A percentile compares a stretch with the other conserved stretches of the same genome.
These are phyloP conservation scores for Elsinoe arachidis DNA, from an alignment of 2,329 filamentous ascomycete species.

Conservation along the genomic window DNA sequence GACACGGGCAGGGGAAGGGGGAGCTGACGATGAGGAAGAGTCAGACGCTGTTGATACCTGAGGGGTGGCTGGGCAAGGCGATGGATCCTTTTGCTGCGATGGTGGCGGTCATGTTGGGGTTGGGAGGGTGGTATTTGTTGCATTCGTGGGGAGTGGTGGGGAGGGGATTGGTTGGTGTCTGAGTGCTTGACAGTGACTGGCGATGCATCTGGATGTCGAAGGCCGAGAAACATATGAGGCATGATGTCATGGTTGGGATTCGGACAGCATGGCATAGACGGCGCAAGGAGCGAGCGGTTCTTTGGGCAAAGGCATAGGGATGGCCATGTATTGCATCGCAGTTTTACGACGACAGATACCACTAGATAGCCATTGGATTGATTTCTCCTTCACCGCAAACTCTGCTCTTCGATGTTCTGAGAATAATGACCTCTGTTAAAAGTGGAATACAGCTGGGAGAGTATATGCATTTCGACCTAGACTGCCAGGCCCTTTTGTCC, in stretches of 20 bases:
- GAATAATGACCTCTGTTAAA: neutral
- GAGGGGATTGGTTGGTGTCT: neutral
- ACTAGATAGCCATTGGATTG: conserved; percentile 1
- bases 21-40: neutral
- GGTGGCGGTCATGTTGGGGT: conserved; percentile 4
- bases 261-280: too few relatives aligned
- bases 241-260: neutral
- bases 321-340: neutral
- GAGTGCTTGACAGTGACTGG: neutral
- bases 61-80: neutral
- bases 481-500: neutral
- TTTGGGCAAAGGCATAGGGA: neutral
- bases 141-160: neutral
- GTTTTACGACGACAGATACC: conserved; percentile 9
- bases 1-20: neutral
- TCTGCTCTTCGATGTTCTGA: neutral
- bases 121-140: conserved; percentile 6
- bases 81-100: conserved; percentile 10
- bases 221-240: neutral
- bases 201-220: neutral
- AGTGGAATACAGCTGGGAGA: conserved; percentile 1
- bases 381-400: neutral
- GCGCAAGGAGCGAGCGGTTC: too few relatives aligned
- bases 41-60: neutral
- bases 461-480: conserved; percentile 10